Evolutionary conservation across 768 basidiomycete genomes (phyloP), one percentile per base, ranked within the genome.

Genomic region (Tricholoma matsutake): DNA sequence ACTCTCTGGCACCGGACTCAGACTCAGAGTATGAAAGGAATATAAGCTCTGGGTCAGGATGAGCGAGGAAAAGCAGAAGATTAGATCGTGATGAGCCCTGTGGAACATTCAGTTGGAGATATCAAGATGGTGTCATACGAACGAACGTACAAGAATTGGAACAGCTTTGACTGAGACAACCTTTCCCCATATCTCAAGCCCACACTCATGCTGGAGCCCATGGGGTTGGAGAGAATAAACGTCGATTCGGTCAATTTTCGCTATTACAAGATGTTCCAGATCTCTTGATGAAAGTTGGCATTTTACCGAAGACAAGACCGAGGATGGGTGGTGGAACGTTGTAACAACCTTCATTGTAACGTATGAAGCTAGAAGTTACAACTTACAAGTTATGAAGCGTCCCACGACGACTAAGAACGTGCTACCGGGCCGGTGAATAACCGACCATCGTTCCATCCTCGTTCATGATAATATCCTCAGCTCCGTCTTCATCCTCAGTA

Each of bases 311-410:
- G 78, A 79, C 8, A 86, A 64, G 54, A 92, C 87, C 1, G 92
- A 88, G 1, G 92, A 89, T 2, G 91, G 82, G 4, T 80, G 81
- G 70, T 92, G 89, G 70, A 92, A 91, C 6, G 92, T 93, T 9
- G 86, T 82, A 32, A 92, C 80, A 62, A 92, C 69, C 72, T 82
- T 84, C 81, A 83, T 83, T 41, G 62, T 55, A 56, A 57, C 47
- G 6, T 25, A 25, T 25, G 22, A 25, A 25, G 22, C 22, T 25
- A 1, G 3, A 3, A 25, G 22, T 25, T 25, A 25, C 22, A 25
- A 25, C 22, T 25, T 25, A 25, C 22, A 25, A 25, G 2, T 25
- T 25, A 25, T 25, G 2, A 25, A 25, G 22, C 3, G 22, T 25
- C 22, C 22, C 22, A 25, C 22, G 22, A 3, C 22, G 22, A 3